Evolutionary conservation across 345 rosid genomes (phyloP), one percentile per base, ranked within the genome.

Genomic region (Salix viminalis): DNA sequence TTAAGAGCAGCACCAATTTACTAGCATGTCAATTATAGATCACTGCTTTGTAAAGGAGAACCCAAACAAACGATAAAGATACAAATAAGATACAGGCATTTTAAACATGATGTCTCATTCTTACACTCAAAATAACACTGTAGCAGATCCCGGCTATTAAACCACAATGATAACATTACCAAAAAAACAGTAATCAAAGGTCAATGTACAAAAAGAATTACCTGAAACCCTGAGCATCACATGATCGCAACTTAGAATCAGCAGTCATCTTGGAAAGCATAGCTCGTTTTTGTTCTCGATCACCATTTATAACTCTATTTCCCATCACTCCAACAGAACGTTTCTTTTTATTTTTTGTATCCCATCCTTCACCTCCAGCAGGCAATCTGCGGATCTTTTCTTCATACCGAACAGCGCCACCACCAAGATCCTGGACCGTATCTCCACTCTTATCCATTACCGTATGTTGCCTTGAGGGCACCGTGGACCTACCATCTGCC

Each of bases 291-390:
- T 84, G 15, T 26, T 87, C 91, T 71, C 83, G 91, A 71, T 93
- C 96, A 89, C 82, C 79, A 80, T 83, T 85, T 65, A 88, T 50
- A 78, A 86, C 80, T 87, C 97, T 89, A 80, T 79, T 85, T 69
- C 90, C 89, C 65, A 91, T 89, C 75, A 91, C 80, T 67, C 92
- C 94, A 84, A 92, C 91, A 84, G 99, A 96, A 67, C 97, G 92
- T 83, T 89, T 96, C 82, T 91, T 89, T 85, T 92, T 96, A 88
- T 89, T 90, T 86, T 87, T 96, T 77, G 86, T 90, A 68, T 93
- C 99, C 98, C 99, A 93, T 82, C 90, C 94, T 80, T 96, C 99
- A 76, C 96, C 92, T 76, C 90, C 93, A 79, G 89, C 86, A 60
- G 97, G 93, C 80, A 93, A 80, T 83, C 86, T 89, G 71, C 89